These are phyloP conservation scores for Acer negundo DNA, from an alignment of 345 rosid genomes.

Conservation along the genomic window DNA sequence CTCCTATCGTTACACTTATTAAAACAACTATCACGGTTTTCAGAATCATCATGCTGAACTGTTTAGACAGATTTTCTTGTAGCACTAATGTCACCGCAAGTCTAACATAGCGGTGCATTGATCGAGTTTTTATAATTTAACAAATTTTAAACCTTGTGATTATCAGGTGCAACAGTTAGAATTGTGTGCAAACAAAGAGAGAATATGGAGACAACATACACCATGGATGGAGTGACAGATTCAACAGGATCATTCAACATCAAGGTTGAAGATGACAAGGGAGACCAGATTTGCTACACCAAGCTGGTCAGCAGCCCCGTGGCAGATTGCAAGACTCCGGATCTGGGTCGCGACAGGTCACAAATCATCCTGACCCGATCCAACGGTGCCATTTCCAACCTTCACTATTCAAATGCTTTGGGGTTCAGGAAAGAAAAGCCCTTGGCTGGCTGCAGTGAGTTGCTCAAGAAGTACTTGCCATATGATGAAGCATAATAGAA, in stretches of 20 bases:
- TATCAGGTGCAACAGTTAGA: slow-evolving; percentile 55
- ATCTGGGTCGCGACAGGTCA: slow-evolving; percentile 50
- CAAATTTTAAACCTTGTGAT: no score
- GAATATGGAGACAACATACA: slow-evolving; percentile 29
- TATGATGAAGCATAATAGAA: slow-evolving; percentile 26
- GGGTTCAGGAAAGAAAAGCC: slow-evolving; percentile 53
- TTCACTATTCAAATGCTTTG: slow-evolving; percentile 61
- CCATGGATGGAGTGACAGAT: slow-evolving; percentile 39
- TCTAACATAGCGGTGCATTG: no score
- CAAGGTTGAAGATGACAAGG: slow-evolving; percentile 51
- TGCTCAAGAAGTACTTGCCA: slow-evolving; percentile 42
- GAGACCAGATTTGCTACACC: slow-evolving; percentile 53
- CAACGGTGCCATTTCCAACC: slow-evolving; percentile 59
- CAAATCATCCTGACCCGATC: slow-evolving; percentile 57
- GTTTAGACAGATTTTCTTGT: no score
- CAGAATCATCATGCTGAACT: no score
- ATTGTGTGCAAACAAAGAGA: slow-evolving; percentile 55
- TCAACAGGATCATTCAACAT: slow-evolving; percentile 45
- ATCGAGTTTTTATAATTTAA: no score
- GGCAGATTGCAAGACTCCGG: slow-evolving; percentile 31
- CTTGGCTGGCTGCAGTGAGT: slow-evolving; percentile 40
- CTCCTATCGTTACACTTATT: no score
- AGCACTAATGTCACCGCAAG: no score
- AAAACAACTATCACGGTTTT: no score
- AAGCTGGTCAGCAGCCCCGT: slow-evolving; percentile 55